phyloP scores from a whole-genome alignment of 306 rosid genomes.

The Albizia julibrissin region DNA sequence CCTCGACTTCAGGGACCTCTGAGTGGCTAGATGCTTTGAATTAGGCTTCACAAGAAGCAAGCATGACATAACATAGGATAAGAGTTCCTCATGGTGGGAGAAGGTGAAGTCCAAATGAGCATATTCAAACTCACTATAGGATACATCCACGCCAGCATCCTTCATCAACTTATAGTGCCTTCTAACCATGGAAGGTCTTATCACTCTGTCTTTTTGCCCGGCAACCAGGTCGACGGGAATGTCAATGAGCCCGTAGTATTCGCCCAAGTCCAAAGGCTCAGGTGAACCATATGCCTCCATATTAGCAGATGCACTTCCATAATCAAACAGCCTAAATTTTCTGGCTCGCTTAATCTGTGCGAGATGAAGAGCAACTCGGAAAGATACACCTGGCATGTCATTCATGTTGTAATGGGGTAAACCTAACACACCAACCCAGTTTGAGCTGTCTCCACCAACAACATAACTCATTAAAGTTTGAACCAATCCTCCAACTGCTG shows the following conservation, averaged over 20 bases:
- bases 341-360: conserved; percentile 65
- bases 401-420: conserved; percentile 78
- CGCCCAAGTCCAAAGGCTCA: conserved; percentile 66
- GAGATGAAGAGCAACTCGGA: conserved; percentile 57
- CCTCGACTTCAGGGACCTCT: conserved; percentile 30
- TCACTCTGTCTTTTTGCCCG: conserved; percentile 64
- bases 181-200: conserved; percentile 67
- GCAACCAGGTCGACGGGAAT: conserved; percentile 72
- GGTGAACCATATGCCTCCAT: conserved; percentile 57
- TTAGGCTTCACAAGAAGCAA: conserved; percentile 55
- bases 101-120: conserved; percentile 82
- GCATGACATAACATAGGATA: conserved; percentile 65
- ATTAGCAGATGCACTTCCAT: conserved; percentile 52
- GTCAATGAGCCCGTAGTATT: conserved; percentile 52
- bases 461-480: conserved; percentile 67
- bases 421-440: conserved; percentile 74
- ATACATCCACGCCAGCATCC: conserved; percentile 50
- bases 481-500: conserved; percentile 76
- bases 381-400: conserved; percentile 76
- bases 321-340: conserved; percentile 63
- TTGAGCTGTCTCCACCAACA: conserved; percentile 78
- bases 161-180: conserved; percentile 67
- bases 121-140: conserved; percentile 60
- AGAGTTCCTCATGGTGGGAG: conserved; percentile 71
- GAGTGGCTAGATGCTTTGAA: conserved; percentile 29